Base-by-base conservation (phyloP, 768 basidiomycete genomes). In the Rhodotorula kratochvilovae region DNA sequence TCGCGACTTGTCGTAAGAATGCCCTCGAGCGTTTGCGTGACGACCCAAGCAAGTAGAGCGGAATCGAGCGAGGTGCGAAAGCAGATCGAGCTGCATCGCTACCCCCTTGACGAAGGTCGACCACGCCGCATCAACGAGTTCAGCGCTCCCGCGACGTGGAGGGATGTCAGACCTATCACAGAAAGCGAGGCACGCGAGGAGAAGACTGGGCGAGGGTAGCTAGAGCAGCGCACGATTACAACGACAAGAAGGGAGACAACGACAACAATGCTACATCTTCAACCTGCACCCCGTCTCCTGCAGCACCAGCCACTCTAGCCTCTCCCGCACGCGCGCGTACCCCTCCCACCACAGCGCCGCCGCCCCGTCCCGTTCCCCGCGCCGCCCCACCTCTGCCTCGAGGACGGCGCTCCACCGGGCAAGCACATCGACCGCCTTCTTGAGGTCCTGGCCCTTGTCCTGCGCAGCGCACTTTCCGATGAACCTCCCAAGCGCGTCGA, bases 361-460 rank as follows among this genome's bases (percentile, higher is more conserved):
- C 33, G 31, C 35, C 2, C 54, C 63, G 16, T 45, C 12, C 21
- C 33, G n/a, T n/a, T 16, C n/a, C 27, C 12, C 42, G 3, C 29
- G 51, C 46, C 50, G 31, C 2, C 66, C 73, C 12, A 43, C 58
- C 62, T 65, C 59, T 5, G 31, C 43, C 29, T 61, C 66, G 10
- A 91, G 79, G 36, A 93, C 78, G 43, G 88, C 83, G 72, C 87
- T 80, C 92, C 91, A 93, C 90, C 89, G 93, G 76, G 85, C 87
- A 83, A 91, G 83, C 27, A 90, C 85, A 33, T 85, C 85, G 21
- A 89, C 80, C 63, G 87, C 89, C 70, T 85, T 85, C 80, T 89
- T 88, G 51, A 91, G 80, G 78, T 90, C 89, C 10, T 85, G 81
- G 56, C 85, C 86, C 61, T 79, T 78, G 29, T 78, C 76, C n/a